phyloP scores from a whole-genome alignment of 202 grass and related monocot species.

The Bolboschoenoplectus hybrid region DNA sequence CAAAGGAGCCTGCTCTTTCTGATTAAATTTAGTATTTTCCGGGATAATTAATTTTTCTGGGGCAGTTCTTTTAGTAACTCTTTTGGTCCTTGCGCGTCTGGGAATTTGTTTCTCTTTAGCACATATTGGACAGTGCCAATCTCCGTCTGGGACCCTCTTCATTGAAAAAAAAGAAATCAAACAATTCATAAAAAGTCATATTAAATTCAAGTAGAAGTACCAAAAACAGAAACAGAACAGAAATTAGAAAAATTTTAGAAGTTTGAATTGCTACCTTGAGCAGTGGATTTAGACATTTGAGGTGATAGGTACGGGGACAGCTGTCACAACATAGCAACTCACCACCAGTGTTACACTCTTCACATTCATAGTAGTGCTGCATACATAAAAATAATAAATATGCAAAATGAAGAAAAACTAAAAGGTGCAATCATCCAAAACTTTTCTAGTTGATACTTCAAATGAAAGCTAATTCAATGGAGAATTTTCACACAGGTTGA shows the following conservation, averaged over 20 bases:
- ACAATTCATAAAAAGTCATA: not conserved
- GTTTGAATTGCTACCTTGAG: not conserved
- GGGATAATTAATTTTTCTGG: not conserved
- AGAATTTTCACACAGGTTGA: not conserved
- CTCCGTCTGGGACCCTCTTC: not conserved
- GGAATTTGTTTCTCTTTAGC: not conserved
- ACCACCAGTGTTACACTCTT: not conserved
- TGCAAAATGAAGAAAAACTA: not conserved
- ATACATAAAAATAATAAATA: not conserved
- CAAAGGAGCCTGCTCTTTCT: not conserved
- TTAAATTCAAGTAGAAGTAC: not conserved
- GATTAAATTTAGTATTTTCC: not conserved
- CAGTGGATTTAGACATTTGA: not conserved
- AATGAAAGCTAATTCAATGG: not conserved
- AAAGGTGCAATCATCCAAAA: not conserved
- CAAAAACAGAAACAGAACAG: not conserved
- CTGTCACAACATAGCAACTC: not conserved
- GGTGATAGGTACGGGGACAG: not conserved
- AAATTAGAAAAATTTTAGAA: not conserved
- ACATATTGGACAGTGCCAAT: not conserved
- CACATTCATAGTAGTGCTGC: not conserved
- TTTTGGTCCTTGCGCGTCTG: not conserved
- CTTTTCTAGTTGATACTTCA: not conserved
- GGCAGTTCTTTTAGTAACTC: not conserved
- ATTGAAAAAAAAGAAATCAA: not conserved